Evolutionary conservation across 2,329 filamentous ascomycete genomes (phyloP).

Genomic region (Aureobasidium uvarum): DNA sequence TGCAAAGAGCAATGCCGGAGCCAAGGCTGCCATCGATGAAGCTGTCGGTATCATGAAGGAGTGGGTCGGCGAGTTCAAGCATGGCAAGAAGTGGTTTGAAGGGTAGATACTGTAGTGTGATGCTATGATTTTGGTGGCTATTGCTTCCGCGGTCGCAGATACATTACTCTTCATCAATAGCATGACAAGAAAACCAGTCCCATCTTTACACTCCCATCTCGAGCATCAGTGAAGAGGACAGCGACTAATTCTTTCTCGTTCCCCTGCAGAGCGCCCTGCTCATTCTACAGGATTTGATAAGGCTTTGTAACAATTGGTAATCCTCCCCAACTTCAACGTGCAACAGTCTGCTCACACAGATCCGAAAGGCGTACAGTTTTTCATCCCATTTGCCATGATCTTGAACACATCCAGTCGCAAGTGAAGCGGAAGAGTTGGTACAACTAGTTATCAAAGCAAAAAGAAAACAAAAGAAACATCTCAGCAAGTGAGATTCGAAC

Average conservation of each 20-base stretch:
- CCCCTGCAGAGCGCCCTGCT: too few relatives aligned
- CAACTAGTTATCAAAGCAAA: too few relatives aligned
- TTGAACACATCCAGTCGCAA: too few relatives aligned
- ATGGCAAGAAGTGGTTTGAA: conserved; percentile 17
- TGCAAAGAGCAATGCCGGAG: conserved; percentile 48
- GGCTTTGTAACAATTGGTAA: too few relatives aligned
- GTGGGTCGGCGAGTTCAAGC: conserved; percentile 55
- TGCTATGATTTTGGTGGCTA: not conserved
- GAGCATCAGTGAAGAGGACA: not conserved
- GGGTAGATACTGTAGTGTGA: not conserved
- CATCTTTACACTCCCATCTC: not conserved
- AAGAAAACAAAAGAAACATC: too few relatives aligned
- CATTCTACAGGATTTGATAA: too few relatives aligned
- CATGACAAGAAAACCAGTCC: not conserved
- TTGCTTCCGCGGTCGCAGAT: not conserved
- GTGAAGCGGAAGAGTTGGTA: too few relatives aligned
- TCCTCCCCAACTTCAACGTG: too few relatives aligned
- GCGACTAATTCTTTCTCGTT: not conserved
- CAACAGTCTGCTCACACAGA: too few relatives aligned
- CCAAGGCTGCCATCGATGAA: conserved; percentile 51
- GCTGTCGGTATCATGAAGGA: conserved; percentile 52
- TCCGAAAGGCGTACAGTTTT: too few relatives aligned
- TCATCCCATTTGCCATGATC: too few relatives aligned
- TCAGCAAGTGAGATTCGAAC: not conserved
- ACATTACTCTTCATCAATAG: too few relatives aligned